phyloP scores from a whole-genome alignment of 2,329 filamentous ascomycete species.

The Clarireedia homoeocarpa region DNA sequence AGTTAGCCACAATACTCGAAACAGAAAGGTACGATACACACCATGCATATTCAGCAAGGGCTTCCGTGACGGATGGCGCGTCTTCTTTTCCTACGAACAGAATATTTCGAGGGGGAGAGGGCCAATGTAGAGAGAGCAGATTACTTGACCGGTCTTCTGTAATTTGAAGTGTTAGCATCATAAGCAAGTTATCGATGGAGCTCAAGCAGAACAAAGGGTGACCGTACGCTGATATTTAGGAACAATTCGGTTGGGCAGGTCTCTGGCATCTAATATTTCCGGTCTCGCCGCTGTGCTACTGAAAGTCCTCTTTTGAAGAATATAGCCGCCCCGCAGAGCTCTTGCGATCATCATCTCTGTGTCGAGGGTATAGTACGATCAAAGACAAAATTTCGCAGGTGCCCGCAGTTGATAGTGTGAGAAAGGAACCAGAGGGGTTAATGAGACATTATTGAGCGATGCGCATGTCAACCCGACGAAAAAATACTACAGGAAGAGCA shows the following conservation, averaged over 20 bases:
- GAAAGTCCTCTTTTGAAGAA: constrained; percentile 32
- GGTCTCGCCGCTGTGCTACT: constrained; percentile 38
- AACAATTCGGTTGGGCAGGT: constrained; percentile 47
- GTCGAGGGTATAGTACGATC: not conserved
- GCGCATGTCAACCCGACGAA: too few relatives aligned
- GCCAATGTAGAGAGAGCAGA: constrained; percentile 59
- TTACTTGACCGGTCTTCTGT: constrained; percentile 50
- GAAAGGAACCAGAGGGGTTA: not conserved
- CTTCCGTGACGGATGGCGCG: constrained; percentile 33
- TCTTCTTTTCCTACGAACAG: constrained; percentile 61
- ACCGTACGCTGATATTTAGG: constrained; percentile 54
- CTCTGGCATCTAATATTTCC: constrained; percentile 43
- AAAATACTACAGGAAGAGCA: too few relatives aligned
- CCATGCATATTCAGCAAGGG: constrained; percentile 32
- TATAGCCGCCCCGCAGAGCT: not conserved
- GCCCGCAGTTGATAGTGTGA: not conserved
- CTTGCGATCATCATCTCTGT: constrained; percentile 15
- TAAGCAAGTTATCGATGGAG: not conserved
- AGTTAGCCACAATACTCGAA: constrained; percentile 8
- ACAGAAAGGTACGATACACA: constrained; percentile 7
- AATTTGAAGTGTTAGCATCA: constrained; percentile 30
- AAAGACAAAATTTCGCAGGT: not conserved
- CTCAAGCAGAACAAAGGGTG: constrained; percentile 17
- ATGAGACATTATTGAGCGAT: not conserved
- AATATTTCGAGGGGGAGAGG: constrained; percentile 58